These are phyloP conservation scores for Isabelozyma pseudorhagii DNA, from an alignment of 805 yeast genomes.

Conservation along the genomic window DNA sequence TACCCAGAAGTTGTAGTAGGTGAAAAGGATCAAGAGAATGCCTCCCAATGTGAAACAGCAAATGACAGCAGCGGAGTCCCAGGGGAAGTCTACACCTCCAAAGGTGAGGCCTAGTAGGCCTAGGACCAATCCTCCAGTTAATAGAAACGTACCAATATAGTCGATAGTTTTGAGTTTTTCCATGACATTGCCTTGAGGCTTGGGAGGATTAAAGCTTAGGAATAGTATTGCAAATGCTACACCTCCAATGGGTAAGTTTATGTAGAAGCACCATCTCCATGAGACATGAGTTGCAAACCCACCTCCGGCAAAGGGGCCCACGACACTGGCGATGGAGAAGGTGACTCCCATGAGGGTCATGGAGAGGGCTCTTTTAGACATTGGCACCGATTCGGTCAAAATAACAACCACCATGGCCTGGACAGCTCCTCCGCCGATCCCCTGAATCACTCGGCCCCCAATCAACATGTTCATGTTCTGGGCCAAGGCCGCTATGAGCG, in stretches of 20 bases:
- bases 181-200: constrained; percentile 33
- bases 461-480: constrained; percentile 56
- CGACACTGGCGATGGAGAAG: constrained; percentile 49
- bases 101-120: constrained; percentile 49
- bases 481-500: constrained; percentile 56
- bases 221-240: constrained; percentile 35
- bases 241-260: constrained; percentile 68
- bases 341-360: constrained; percentile 38
- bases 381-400: constrained; percentile 53
- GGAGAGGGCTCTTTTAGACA: constrained; percentile 34
- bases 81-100: constrained; percentile 50
- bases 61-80: constrained; percentile 57
- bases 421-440: constrained; percentile 70
- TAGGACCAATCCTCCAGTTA: constrained; percentile 43
- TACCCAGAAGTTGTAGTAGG: constrained; percentile 37
- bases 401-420: constrained; percentile 56
- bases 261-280: constrained; percentile 80
- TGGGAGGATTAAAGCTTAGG: constrained; percentile 46
- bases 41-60: constrained; percentile 47
- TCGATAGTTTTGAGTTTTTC: constrained; percentile 45
- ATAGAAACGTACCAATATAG: constrained; percentile 44
- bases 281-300: constrained; percentile 53
- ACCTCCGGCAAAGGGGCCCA: constrained; percentile 69
- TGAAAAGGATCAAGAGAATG: constrained; percentile 28
- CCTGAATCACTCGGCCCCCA: constrained; percentile 69